Evolutionary conservation across 345 rosid species (phyloP).

Genomic region (Crucihimalaya himalaica): DNA sequence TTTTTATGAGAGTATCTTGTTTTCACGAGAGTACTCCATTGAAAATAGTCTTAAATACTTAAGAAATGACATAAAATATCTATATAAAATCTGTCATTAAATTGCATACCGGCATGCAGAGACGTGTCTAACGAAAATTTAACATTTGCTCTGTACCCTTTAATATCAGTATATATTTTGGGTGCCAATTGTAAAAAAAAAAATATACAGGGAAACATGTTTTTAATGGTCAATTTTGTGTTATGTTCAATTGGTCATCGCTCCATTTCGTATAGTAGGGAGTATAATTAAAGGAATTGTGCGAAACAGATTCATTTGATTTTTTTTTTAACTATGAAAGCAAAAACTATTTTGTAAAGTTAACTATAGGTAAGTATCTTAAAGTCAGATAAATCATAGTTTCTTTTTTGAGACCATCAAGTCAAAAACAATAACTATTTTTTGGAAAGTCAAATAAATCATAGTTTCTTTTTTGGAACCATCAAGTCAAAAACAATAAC

Average conservation of each 20-base stretch:
- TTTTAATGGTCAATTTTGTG: too few relatives aligned
- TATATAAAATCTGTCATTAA: neutral
- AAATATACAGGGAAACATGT: too few relatives aligned
- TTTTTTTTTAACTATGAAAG: too few relatives aligned
- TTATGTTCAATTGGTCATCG: too few relatives aligned
- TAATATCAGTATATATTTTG: too few relatives aligned
- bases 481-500: slow-evolving; percentile 12
- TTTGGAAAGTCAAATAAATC: neutral
- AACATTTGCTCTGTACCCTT: neutral
- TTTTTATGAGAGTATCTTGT: too few relatives aligned
- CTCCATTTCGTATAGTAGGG: too few relatives aligned
- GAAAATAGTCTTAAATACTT: too few relatives aligned
- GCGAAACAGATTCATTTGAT: too few relatives aligned
- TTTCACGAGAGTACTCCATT: too few relatives aligned
- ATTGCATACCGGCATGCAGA: neutral
- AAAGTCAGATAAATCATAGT: neutral
- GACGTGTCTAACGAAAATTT: neutral
- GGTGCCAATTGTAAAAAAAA: neutral
- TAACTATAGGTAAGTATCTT: neutral
- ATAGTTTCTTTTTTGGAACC: neutral
- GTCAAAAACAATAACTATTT: neutral
- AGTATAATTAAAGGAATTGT: too few relatives aligned
- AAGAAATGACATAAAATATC: neutral
- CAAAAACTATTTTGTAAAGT: neutral
- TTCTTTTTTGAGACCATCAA: neutral